phyloP scores from a whole-genome alignment of 768 basidiomycete species.

The Mycena belliarum region DNA sequence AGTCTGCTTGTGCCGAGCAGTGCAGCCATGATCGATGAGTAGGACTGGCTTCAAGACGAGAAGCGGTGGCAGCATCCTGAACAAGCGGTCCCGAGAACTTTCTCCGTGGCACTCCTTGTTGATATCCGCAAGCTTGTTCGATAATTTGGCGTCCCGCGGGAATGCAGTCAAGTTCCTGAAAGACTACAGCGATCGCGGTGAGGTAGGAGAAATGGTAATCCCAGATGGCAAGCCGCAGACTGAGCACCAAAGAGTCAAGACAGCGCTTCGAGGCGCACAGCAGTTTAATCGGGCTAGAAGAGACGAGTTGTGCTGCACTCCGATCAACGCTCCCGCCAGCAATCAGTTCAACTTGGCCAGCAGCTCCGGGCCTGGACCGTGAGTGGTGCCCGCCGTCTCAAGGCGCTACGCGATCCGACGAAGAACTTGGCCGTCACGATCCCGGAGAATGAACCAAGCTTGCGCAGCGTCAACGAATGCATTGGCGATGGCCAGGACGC shows the following conservation, averaged over 20 bases:
- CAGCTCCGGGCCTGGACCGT: too few species aligned
- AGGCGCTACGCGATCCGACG: not conserved
- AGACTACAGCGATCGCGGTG: constrained; percentile 11
- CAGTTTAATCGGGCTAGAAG: constrained; percentile 1
- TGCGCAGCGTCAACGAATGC: not conserved
- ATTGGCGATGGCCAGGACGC: not conserved
- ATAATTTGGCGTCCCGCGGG: not conserved
- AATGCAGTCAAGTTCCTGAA: constrained; percentile 2
- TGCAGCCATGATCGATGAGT: too few species aligned
- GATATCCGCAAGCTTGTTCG: constrained; percentile 6
- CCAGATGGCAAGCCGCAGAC: not conserved
- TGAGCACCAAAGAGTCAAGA: constrained; percentile 15
- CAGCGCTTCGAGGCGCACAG: constrained; percentile 8
- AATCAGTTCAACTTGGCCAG: not conserved
- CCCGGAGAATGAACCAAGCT: not conserved
- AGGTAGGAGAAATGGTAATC: not conserved
- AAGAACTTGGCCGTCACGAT: not conserved
- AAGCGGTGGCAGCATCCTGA: too few species aligned
- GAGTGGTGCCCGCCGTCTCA: not conserved
- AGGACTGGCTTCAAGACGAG: too few species aligned
- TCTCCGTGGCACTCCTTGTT: not conserved
- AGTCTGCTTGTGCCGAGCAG: too few species aligned
- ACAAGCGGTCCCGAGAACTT: constrained; percentile 9
- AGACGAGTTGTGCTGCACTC: not conserved
- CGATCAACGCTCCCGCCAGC: not conserved